Base-by-base conservation (phyloP, 139 green algal genomes). In the Tetradesmus obliquus region DNA sequence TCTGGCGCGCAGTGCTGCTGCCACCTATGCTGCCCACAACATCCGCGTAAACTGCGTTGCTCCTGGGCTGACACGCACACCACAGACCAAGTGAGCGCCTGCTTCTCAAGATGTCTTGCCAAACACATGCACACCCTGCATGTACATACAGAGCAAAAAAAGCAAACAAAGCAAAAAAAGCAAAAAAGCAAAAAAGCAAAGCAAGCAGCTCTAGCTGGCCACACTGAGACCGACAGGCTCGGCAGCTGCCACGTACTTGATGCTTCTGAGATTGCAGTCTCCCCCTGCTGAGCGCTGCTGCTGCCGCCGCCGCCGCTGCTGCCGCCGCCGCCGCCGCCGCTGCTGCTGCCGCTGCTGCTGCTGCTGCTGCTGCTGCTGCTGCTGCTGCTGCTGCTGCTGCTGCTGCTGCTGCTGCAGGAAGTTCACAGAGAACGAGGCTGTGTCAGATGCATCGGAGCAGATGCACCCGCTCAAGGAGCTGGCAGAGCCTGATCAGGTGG, bases 1-100 rank as follows among this genome's bases (percentile, higher is more conserved):
- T 7, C 13, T 86, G 24, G 76, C 87, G 53, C 87, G 92, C 19
- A 79, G 79, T 57, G 92, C 95, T 2, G 95, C 96, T 2, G 92
- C 93, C n/a, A 96, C 93, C 2, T 98, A 98, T 87, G 94, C 94
- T 4, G 55, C 89, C 0, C 93, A 94, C 66, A 94, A 95, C 88
- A 94, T 98, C 72, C 91, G 96, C 0, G 83, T 98, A 82, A 98
- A 98, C 92, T 95, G 92, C n/a, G 95, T 97, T 45, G 94, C 96
- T 0, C 96, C 96, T 2, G 96, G 96, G 1, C 93, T 98, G 45
- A 95, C 94, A 2, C 66, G 57, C 57, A 94, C 92, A 13, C 51
- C 5, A 17, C 92, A 94, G 87, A 92, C 92, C 10, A 57, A 57
- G 79, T 20, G 15, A 45, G n/a, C 24, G 3, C 24, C 24, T 22